Percentiles rank a stretch among this genome's conserved stretches.
phyloP scores from a whole-genome alignment of 768 basidiomycete genomes.

The Trametes sanguinea region DNA sequence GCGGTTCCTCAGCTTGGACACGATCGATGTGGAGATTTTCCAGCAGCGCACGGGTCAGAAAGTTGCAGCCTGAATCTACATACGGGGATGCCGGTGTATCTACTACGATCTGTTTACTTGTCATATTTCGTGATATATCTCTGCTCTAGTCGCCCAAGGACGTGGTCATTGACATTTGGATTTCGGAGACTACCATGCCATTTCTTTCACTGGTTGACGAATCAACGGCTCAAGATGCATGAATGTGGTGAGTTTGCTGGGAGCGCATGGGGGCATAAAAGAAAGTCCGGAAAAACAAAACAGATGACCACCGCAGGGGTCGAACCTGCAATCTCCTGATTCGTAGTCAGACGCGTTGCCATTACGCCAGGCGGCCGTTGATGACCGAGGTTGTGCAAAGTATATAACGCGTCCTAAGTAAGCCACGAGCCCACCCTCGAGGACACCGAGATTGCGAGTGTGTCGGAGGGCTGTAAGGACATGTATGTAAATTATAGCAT shows the following conservation, averaged over 20 bases:
- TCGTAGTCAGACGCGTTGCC: slow-evolving; percentile 27
- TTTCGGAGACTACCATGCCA: no score
- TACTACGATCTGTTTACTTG: not conserved
- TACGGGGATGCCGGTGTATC: not conserved
- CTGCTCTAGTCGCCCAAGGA: no score
- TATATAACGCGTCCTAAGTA: not conserved
- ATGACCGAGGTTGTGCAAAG: not conserved
- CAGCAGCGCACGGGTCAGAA: slow-evolving; percentile 44
- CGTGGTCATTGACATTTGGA: no score
- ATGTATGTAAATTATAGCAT: no score
- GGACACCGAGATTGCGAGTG: no score
- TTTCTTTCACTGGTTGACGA: no score
- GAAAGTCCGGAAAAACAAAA: not conserved
- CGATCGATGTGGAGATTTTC: slow-evolving; percentile 87
- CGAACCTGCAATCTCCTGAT: slow-evolving; percentile 95
- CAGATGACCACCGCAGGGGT: slow-evolving; percentile 80
- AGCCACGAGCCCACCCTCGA: no score
- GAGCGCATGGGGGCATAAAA: not conserved
- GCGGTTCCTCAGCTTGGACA: slow-evolving; percentile 82
- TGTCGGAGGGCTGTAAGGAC: no score
- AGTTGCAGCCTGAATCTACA: not conserved
- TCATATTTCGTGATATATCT: no score
- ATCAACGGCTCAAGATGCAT: no score
- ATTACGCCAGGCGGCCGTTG: slow-evolving; percentile 23
- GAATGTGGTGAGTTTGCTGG: no score